Conservation (phyloP, 2,329 filamentous ascomycete genomes). For the Harringtonia aguacate region DNA sequence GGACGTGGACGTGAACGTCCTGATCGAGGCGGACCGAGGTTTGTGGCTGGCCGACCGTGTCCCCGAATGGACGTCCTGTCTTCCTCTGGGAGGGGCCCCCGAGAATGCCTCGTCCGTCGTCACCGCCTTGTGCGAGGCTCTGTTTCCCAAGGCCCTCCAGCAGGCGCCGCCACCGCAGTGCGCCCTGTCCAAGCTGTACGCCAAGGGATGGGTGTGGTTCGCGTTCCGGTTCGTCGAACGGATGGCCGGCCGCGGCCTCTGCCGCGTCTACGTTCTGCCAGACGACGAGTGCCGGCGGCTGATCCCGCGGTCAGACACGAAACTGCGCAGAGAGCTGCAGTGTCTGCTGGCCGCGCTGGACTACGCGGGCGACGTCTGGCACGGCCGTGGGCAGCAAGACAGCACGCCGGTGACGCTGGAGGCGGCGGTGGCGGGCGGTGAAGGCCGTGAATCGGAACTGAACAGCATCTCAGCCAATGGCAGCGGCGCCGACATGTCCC, state of each 20-base stretch:
- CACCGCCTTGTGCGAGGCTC: too few species aligned
- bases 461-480: background rate
- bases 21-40: too few species aligned
- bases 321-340: slow-evolving; percentile 33
- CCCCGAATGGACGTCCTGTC: background rate
- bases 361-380: slow-evolving; percentile 44
- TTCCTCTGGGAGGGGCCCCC: too few species aligned
- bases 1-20: background rate
- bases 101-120: too few species aligned
- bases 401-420: background rate
- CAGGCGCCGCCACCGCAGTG: slow-evolving; percentile 2
- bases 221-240: slow-evolving; percentile 21
- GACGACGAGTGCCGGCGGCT: slow-evolving; percentile 48
- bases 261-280: slow-evolving; percentile 53
- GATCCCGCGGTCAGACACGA: slow-evolving; percentile 36
- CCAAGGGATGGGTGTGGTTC: slow-evolving; percentile 31
- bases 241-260: slow-evolving; percentile 14
- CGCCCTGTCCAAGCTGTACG: slow-evolving; percentile 19
- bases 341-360: slow-evolving; percentile 43
- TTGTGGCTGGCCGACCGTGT: too few species aligned
- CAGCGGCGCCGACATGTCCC: slow-evolving; percentile 31
- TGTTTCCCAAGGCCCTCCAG: slow-evolving; percentile 9
- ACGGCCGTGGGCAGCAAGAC: background rate
- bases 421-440: background rate
- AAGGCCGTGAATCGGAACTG: slow-evolving; percentile 6